Evolutionary conservation across 805 yeast genomes (phyloP), one percentile per base, ranked within the genome.

Genomic region (Diddensiella santjacobensis): DNA sequence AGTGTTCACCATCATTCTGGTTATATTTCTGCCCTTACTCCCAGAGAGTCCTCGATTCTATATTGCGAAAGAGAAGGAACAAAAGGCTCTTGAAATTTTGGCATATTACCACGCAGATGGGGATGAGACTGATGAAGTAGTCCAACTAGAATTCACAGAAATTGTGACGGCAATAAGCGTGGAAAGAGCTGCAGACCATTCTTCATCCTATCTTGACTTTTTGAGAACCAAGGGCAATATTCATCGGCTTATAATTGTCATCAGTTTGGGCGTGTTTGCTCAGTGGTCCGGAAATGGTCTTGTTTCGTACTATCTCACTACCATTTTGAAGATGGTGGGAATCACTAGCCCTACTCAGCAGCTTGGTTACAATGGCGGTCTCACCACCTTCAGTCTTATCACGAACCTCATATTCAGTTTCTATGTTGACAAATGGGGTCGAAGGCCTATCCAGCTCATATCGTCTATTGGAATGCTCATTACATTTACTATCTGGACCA

Each of bases 1-100:
- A 48, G 54, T 83, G 33, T 83, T 82, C 61, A 47, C 86, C 43
- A 66, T 85, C 33, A 61, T 82, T 45, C 68, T 84, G 79, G 81
- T 47, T 31, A 66, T 31, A 15, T 69, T 72, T 62, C 48, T 79
- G 55, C 45, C 57, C 30, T 50, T 66, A 47, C 53, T 66, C 20
- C 65, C 63, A 30, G 73, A 70, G 55, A 68, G 72, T 1, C 73
- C 73, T 17, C 59, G 73, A 44, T 69, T 71, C 70, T 58, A 69
- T 11, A 70, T 71, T 2, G 72, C 77, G 52, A 69, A 76, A 52
- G 79, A 67, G 19, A 67, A 75, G 52, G 77, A 78, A 66, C 60
- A 51, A 3, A 78, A 79, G 37, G 78, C 81, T 19, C 46, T 58
- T 17, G 46, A 48, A 3, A 55, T 69, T 40, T 55, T 69, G 36